phyloP scores from a whole-genome alignment of 495 filamentous ascomycete genomes.

The Tuber melanosporum region DNA sequence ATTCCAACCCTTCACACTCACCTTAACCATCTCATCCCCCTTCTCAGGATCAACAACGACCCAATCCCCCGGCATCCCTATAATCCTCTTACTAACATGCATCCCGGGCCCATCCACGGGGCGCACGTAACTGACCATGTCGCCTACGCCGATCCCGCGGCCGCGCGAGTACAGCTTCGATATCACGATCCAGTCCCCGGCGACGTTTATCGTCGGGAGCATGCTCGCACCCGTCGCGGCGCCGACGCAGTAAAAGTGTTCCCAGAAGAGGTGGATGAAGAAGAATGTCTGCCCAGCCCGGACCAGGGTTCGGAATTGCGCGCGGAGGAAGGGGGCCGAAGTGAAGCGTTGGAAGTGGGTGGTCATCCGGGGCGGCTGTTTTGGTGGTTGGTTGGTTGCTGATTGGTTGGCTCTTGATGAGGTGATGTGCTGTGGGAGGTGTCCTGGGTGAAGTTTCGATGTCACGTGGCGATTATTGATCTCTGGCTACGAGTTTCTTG shows the following conservation, averaged over 20 bases:
- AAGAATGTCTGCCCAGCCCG: slow-evolving; percentile 47
- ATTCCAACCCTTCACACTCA: slow-evolving; percentile 41
- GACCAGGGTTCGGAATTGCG: slow-evolving; percentile 42
- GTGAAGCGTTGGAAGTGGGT: neutral
- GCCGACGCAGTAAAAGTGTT: slow-evolving; percentile 51
- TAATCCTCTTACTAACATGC: slow-evolving; percentile 67
- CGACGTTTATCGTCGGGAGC: slow-evolving; percentile 66
- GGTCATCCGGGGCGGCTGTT: neutral
- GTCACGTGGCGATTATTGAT: neutral
- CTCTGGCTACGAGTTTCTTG: neutral
- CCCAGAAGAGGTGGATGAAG: slow-evolving; percentile 54
- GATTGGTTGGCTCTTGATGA: neutral
- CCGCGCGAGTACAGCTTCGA: slow-evolving; percentile 61
- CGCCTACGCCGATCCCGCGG: slow-evolving; percentile 65
- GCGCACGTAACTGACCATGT: slow-evolving; percentile 70
- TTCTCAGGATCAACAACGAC: slow-evolving; percentile 63
- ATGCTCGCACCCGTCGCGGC: slow-evolving; percentile 63
- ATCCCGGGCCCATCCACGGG: slow-evolving; percentile 57
- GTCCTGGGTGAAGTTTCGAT: neutral
- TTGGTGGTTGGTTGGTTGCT: neutral
- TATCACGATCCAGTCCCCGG: slow-evolving; percentile 62
- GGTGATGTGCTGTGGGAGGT: no score
- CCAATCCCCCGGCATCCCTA: slow-evolving; percentile 87
- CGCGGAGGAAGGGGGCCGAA: slow-evolving; percentile 41
- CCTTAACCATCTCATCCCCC: slow-evolving; percentile 65